phyloP scores from a whole-genome alignment of 176 grass and related monocot species.

The Eragrostis curvula region DNA sequence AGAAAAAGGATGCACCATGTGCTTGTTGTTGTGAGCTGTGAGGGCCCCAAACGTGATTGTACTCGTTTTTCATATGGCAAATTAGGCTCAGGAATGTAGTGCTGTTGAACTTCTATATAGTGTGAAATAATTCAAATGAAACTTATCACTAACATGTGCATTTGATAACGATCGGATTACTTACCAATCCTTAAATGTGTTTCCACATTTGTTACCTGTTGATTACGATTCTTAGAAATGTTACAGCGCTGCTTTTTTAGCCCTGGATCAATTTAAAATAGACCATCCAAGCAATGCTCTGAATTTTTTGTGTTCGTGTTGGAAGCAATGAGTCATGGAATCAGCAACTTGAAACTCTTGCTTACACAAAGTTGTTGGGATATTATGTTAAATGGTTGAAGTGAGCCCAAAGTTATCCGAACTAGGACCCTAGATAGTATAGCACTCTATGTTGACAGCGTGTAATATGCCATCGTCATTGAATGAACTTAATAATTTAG shows the following conservation, averaged over 20 bases:
- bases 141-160: neutral
- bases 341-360: neutral
- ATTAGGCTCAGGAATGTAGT: neutral
- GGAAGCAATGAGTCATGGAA: neutral
- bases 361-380: neutral
- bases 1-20: neutral
- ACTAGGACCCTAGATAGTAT: neutral
- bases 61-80: neutral
- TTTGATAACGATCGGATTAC: neutral
- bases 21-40: neutral
- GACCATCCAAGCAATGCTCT: neutral
- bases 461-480: neutral
- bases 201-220: too few relatives aligned
- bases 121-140: neutral
- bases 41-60: neutral
- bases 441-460: neutral
- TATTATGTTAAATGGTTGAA: constrained; percentile 1
- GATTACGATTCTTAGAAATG: too few relatives aligned
- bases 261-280: neutral
- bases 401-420: neutral
- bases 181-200: neutral
- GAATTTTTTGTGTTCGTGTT: neutral
- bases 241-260: neutral
- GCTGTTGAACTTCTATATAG: neutral
- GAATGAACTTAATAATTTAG: neutral